Evolutionary conservation across 345 rosid genomes (phyloP).

Genomic region (Syzygium aromaticum): DNA sequence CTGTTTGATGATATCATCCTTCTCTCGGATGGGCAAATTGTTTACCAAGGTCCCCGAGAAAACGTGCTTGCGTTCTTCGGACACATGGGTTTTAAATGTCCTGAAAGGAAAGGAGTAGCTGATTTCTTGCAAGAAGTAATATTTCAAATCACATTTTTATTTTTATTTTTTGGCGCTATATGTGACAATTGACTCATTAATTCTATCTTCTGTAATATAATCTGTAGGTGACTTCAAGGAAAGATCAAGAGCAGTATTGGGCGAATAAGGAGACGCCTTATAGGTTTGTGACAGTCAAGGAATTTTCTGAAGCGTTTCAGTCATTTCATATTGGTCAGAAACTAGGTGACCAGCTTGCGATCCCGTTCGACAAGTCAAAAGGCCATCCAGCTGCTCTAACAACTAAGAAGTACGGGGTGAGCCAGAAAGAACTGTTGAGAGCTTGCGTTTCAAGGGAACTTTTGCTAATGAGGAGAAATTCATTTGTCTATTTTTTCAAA

Average conservation of each 20-base stretch:
- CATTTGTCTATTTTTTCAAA: slow-evolving; percentile 65
- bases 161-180: background rate
- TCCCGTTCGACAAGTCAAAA: slow-evolving; percentile 65
- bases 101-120: slow-evolving; percentile 71
- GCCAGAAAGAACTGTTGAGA: slow-evolving; percentile 48
- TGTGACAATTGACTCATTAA: background rate
- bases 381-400: slow-evolving; percentile 69
- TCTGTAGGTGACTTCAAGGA: slow-evolving; percentile 45
- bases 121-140: slow-evolving; percentile 83
- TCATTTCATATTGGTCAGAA: slow-evolving; percentile 52
- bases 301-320: slow-evolving; percentile 59
- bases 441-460: slow-evolving; percentile 71
- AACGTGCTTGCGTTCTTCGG: slow-evolving; percentile 61
- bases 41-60: slow-evolving; percentile 71
- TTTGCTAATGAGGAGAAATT: slow-evolving; percentile 85
- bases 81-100: slow-evolving; percentile 56
- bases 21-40: slow-evolving; percentile 68
- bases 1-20: slow-evolving; percentile 72
- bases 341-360: slow-evolving; percentile 53
- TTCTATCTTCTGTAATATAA: background rate
- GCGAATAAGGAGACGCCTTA: slow-evolving; percentile 40
- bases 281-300: slow-evolving; percentile 42
- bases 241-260: slow-evolving; percentile 89
- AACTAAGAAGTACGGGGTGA: slow-evolving; percentile 52
- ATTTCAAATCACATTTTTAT: background rate